phyloP scores from a whole-genome alignment of 208 protist species.

The Leishmania lainsoni region DNA sequence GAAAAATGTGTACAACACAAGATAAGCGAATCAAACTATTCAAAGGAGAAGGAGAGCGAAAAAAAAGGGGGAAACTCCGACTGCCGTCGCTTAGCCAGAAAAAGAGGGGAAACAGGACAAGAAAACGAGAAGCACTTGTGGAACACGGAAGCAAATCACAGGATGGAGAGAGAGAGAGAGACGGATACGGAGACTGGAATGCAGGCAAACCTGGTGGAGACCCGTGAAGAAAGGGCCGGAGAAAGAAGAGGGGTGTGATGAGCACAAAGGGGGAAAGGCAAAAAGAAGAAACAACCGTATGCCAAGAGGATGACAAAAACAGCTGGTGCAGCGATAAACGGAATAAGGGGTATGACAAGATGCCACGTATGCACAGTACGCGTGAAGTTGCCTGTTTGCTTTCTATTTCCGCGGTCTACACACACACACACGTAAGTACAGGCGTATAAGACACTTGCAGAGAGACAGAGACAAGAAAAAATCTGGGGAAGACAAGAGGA shows the following conservation, averaged over 20 bases:
- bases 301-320: neutral
- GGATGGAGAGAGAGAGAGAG: neutral
- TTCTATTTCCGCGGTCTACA: neutral
- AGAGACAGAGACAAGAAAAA: neutral
- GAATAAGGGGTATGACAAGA: neutral
- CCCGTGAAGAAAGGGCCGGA: neutral
- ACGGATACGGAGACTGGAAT: neutral
- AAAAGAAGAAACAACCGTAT: conserved; percentile 8
- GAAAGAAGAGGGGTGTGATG: neutral
- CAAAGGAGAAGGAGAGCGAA: neutral
- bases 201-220: neutral
- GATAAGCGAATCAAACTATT: neutral
- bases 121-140: neutral
- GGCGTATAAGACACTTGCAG: neutral
- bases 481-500: neutral
- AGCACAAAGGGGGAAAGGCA: neutral
- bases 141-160: neutral
- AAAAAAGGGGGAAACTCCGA: neutral
- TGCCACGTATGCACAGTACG: neutral
- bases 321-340: neutral
- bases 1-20: neutral
- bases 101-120: neutral
- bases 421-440: neutral
- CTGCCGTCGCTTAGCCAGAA: neutral
- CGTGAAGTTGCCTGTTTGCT: neutral